Evolutionary conservation across 768 basidiomycete genomes (phyloP).

Genomic region (Tulasnella sp.): DNA sequence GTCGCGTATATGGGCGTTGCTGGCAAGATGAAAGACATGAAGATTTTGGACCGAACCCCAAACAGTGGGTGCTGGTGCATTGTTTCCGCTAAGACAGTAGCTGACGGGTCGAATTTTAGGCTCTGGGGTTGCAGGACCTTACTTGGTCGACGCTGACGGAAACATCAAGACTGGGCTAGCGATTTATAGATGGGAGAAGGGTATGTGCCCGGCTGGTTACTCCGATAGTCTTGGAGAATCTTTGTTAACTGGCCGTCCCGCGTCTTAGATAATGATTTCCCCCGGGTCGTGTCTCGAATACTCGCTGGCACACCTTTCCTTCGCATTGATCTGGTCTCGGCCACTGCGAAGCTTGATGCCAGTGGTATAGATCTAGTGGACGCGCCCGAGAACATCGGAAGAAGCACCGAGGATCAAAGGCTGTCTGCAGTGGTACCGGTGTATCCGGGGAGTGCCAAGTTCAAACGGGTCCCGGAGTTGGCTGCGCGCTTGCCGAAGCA

Average conservation of each 20-base stretch:
- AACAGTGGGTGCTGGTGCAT: neutral
- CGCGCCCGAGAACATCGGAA: neutral
- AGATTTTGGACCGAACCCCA: slow-evolving; percentile 49
- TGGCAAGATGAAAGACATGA: slow-evolving; percentile 45
- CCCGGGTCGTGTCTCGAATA: neutral
- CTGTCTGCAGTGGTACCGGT: neutral
- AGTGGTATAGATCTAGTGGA: neutral
- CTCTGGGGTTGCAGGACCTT: neutral
- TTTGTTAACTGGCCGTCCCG: neutral
- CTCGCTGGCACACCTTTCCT: slow-evolving; percentile 21
- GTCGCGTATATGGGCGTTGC: slow-evolving; percentile 48
- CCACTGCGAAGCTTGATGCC: neutral
- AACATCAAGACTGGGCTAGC: too few relatives aligned
- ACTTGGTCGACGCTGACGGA: too few relatives aligned
- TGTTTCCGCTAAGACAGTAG: neutral
- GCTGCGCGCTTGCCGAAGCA: neutral
- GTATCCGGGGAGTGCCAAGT: too few relatives aligned
- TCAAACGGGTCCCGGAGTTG: neutral
- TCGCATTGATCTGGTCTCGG: slow-evolving; percentile 22
- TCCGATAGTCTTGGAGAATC: neutral
- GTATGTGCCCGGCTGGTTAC: neutral
- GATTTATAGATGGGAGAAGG: too few relatives aligned
- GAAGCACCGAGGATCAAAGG: neutral
- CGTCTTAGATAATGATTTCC: neutral
- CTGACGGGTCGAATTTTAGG: neutral